Evolutionary conservation across 192 early-diverging fungal species (phyloP).

Genomic region (Obelidium mucronatum): DNA sequence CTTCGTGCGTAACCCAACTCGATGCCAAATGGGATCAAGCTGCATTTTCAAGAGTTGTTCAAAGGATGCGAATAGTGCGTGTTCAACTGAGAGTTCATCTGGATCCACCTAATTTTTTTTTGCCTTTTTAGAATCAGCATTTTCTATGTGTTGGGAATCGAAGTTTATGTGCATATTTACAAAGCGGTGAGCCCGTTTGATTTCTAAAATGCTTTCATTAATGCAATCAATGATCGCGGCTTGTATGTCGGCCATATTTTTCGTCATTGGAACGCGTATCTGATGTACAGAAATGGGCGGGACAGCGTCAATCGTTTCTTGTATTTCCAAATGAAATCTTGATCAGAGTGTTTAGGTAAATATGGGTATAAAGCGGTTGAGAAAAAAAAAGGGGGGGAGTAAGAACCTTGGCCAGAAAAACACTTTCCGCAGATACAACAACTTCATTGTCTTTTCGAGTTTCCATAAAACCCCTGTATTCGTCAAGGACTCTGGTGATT

Average conservation of each 20-base stretch:
- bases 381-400: background rate
- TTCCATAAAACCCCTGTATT: slow-evolving; percentile 76
- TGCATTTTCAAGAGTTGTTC: slow-evolving; percentile 79
- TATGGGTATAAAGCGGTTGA: slow-evolving; percentile 1
- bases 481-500: slow-evolving; percentile 81
- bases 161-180: no score
- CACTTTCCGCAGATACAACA: slow-evolving; percentile 80
- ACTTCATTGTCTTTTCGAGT: slow-evolving; percentile 84
- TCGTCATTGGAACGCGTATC: slow-evolving; percentile 71
- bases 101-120: slow-evolving; percentile 80
- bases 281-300: slow-evolving; percentile 24
- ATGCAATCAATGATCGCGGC: slow-evolving; percentile 85
- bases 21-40: slow-evolving; percentile 89
- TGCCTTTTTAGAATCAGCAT: slow-evolving; percentile 33
- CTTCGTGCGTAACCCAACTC: slow-evolving; percentile 74
- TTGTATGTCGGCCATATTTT: slow-evolving; percentile 85
- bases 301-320: slow-evolving; percentile 57
- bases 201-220: slow-evolving; percentile 76
- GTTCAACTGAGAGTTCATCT: slow-evolving; percentile 86
- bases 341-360: slow-evolving; percentile 6
- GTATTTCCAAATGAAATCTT: slow-evolving; percentile 74
- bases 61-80: slow-evolving; percentile 85
- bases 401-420: slow-evolving; percentile 88
- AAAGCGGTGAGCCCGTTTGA: slow-evolving; percentile 54
- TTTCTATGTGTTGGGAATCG: no score